Evolutionary conservation across 169 alveolate genomes (phyloP).

Genomic region (Cyclospora cayetanensis): DNA sequence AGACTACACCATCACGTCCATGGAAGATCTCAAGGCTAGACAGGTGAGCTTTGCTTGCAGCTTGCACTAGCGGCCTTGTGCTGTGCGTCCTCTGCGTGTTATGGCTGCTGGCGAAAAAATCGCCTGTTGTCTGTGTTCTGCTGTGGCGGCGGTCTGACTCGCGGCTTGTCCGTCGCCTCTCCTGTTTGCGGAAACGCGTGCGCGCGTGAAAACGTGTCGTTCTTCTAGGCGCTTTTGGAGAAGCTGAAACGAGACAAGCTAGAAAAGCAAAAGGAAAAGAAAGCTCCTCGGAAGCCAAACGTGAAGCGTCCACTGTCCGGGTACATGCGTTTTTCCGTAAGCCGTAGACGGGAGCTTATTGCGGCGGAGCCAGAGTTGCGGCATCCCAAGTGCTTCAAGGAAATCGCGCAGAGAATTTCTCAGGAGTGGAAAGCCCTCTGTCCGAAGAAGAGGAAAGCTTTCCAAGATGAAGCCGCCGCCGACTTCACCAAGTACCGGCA

Average conservation of each 20-base stretch:
- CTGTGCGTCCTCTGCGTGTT: neutral
- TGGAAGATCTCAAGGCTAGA: slow-evolving; percentile 1
- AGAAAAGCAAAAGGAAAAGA: neutral
- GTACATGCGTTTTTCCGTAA: neutral
- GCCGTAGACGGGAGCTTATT: neutral
- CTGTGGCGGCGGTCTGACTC: neutral
- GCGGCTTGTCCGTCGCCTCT: neutral
- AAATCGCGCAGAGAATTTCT: neutral
- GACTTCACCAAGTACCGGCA: neutral
- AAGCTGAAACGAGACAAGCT: neutral
- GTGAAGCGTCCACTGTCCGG: slow-evolving; percentile 14
- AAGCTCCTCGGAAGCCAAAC: neutral
- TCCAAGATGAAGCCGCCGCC: neutral
- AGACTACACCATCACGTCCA: slow-evolving; percentile 22
- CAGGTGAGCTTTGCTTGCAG: neutral
- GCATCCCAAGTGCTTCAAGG: neutral
- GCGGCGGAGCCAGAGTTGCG: neutral
- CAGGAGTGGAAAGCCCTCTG: neutral
- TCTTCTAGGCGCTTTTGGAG: neutral
- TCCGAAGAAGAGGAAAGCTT: neutral
- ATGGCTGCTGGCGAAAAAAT: neutral
- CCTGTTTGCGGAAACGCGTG: neutral
- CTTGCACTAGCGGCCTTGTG: neutral
- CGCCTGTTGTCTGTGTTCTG: neutral
- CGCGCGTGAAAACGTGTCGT: neutral